Base-by-base conservation (phyloP, 176 grass and related monocot genomes). In the Carex littledalei region DNA sequence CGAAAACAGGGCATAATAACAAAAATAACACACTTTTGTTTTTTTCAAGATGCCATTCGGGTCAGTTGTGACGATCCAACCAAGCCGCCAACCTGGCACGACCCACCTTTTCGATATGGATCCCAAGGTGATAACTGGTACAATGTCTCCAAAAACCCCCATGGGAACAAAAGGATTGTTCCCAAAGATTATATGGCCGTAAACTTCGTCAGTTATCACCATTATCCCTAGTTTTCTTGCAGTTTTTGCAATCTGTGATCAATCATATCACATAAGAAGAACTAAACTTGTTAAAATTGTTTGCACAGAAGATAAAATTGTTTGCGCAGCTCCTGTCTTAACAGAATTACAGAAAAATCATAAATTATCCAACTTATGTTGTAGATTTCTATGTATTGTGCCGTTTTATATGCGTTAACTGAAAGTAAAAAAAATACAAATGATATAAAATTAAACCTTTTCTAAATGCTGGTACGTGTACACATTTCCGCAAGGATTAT, bases 61-160 rank as follows among this genome's bases (percentile, higher is more conserved):
- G n/a, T 93, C 91, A 67, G 69, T 88, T 20, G 18, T 86, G 41
- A 84, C 85, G 72, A 95, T 89, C 91, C 94, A 96, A 35, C 94
- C 94, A 85, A 96, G 80, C 31, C 91, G 91, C 93, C 89, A 95
- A 67, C 93, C 91, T 79, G 89, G 91, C 34, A 92, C 89, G 64
- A 84, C 74, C 93, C 93, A 95, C 86, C 93, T 86, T 85, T 95
- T 93, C 39, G 90, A 91, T 89, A 93, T 89, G 34, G 94, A 90
- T 39, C 94, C 91, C 81, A 93, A 70, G 49, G 89, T 93, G 43
- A 95, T n/a, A 60, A 95, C 73, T 13, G 89, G 94, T 66, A 85
- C 85, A 24, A 64, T 85, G n/a, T 91, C 63, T 35, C 84, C 93
- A 75, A 95, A 91, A 22, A 86, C 47, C 61, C 87, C 94, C 87